phyloP scores from a whole-genome alignment of 441 rosid species.

The Euphorbia schlechtendalii region DNA sequence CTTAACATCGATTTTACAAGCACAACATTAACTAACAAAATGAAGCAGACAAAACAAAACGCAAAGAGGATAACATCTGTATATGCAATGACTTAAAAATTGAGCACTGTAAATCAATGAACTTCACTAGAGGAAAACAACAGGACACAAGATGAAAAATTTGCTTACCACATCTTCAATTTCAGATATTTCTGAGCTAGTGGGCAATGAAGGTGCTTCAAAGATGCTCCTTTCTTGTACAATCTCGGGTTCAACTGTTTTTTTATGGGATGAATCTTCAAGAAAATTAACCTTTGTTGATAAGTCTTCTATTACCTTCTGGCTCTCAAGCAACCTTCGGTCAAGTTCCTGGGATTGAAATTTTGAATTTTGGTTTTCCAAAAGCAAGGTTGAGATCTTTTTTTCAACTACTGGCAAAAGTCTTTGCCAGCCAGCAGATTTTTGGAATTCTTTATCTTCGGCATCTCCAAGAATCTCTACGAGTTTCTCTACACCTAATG shows the following conservation, averaged over 20 bases:
- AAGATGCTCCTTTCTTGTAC: constrained; percentile 67
- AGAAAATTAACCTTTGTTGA: constrained; percentile 49
- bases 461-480: constrained; percentile 40
- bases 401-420: constrained; percentile 53
- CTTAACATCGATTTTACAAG: no score
- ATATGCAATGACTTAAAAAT: not conserved
- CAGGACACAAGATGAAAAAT: constrained; percentile 8
- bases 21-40: no score
- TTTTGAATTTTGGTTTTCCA: constrained; percentile 59
- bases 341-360: constrained; percentile 55
- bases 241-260: constrained; percentile 47
- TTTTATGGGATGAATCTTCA: constrained; percentile 54
- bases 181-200: constrained; percentile 82
- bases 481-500: constrained; percentile 53
- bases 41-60: no score
- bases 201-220: constrained; percentile 54
- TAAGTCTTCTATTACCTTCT: constrained; percentile 58
- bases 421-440: constrained; percentile 29
- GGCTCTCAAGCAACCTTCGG: constrained; percentile 58
- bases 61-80: not conserved
- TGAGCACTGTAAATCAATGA: not conserved
- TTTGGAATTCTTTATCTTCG: constrained; percentile 37
- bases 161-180: constrained; percentile 63
- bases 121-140: not conserved
- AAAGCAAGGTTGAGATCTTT: constrained; percentile 39